A percentile compares a stretch with the other conserved stretches of the same genome.
Evolutionary conservation across 106 monocot genomes (phyloP).

Genomic region (Posidonia australis): DNA sequence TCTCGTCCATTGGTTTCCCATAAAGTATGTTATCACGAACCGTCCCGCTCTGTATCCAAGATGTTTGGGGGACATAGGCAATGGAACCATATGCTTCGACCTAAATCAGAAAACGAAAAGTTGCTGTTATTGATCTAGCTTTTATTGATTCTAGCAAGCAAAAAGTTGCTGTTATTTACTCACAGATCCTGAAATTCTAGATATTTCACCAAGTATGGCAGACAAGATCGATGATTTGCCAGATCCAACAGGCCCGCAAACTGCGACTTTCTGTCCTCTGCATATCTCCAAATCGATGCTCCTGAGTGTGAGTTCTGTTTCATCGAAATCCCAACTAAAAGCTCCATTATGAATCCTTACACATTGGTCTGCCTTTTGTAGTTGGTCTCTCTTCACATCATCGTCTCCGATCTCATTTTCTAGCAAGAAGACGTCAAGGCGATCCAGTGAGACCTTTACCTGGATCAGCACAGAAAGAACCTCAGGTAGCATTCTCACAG

Average conservation of each 20-base stretch:
- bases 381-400: conserved; percentile 14
- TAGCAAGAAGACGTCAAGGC: conserved; percentile 47
- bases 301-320: not conserved
- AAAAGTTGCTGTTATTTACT: conserved; percentile 7
- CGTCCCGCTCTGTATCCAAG: conserved; percentile 85
- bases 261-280: conserved; percentile 51
- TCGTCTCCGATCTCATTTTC: conserved; percentile 66
- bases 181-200: conserved; percentile 56
- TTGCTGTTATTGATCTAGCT: not conserved
- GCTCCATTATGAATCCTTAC: conserved; percentile 18
- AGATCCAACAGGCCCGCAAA: conserved; percentile 71
- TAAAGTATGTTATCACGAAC: conserved; percentile 69
- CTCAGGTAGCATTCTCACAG: conserved; percentile 74
- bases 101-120: conserved; percentile 15
- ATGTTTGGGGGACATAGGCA: conserved; percentile 80
- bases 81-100: conserved; percentile 44
- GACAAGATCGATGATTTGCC: conserved; percentile 62
- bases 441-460: conserved; percentile 64
- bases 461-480: conserved; percentile 58
- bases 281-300: conserved; percentile 1
- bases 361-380: conserved; percentile 3
- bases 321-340: conserved; percentile 8
- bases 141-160: not conserved
- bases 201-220: conserved; percentile 75
- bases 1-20: conserved; percentile 57